These are phyloP conservation scores for Ustilaginoidea virens DNA, from an alignment of 2,329 filamentous ascomycete species.

Conservation along the genomic window DNA sequence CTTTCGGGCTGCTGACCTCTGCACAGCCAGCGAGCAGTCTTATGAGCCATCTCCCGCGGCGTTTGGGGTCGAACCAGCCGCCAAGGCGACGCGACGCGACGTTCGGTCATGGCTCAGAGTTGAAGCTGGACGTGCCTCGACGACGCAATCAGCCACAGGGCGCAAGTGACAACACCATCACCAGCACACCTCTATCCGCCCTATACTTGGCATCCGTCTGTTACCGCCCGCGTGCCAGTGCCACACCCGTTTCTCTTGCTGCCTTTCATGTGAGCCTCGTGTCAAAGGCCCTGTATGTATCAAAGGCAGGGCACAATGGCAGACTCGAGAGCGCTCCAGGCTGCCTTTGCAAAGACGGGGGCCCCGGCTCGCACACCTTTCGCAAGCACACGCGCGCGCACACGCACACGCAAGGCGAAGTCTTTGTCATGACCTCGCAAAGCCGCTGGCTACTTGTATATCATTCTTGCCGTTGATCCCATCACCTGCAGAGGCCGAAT, in stretches of 20 bases:
- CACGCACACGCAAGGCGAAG: background rate
- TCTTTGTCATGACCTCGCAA: slow-evolving; percentile 4
- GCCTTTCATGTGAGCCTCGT: slow-evolving; percentile 2
- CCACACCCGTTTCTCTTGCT: slow-evolving; percentile 4
- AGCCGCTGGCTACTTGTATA: slow-evolving; percentile 1
- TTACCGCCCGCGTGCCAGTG: slow-evolving; percentile 5
- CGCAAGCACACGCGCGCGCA: no score
- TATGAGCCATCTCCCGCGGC: background rate
- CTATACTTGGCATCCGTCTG: no score
- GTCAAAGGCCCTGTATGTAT: no score
- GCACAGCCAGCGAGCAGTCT: background rate
- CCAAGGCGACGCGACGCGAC: background rate
- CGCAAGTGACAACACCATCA: no score
- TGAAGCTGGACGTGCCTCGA: no score
- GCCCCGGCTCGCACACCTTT: no score
- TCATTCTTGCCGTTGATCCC: slow-evolving; percentile 1
- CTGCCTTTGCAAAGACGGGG: no score
- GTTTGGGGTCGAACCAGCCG: background rate
- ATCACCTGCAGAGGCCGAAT: slow-evolving; percentile 5
- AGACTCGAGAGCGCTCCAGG: background rate
- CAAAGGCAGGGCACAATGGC: background rate
- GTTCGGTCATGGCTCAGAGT: no score
- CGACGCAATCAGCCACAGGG: no score
- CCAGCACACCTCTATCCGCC: no score
- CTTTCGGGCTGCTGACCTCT: background rate